Conservation (phyloP, 2,329 filamentous ascomycete genomes). For the Cytospora leucostoma region DNA sequence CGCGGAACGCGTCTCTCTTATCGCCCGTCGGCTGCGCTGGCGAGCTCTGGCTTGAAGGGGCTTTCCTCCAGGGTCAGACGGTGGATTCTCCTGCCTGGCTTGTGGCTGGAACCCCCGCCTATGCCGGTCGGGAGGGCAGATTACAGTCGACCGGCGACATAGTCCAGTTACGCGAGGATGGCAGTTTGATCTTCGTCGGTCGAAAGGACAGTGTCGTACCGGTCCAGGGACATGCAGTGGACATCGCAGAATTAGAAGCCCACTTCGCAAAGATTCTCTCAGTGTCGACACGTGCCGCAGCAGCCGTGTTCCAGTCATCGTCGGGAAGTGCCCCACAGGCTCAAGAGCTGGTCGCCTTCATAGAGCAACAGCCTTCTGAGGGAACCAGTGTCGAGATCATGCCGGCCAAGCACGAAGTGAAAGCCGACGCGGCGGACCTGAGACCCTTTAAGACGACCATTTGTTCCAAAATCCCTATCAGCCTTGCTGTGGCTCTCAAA, state of each 20-base stretch:
- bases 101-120: constrained; percentile 37
- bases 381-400: constrained; percentile 32
- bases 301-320: constrained; percentile 32
- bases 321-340: neutral
- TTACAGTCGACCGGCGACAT: constrained; percentile 36
- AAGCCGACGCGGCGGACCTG: constrained; percentile 28
- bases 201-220: constrained; percentile 34
- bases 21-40: constrained; percentile 43
- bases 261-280: constrained; percentile 42
- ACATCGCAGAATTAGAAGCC: constrained; percentile 43
- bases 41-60: constrained; percentile 45
- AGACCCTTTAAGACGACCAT: constrained; percentile 29
- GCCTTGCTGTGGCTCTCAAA: constrained; percentile 40
- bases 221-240: constrained; percentile 42
- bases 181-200: constrained; percentile 34
- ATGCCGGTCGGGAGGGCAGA: constrained; percentile 36
- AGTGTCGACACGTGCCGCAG: constrained; percentile 32
- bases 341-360: constrained; percentile 36
- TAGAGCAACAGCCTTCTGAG: constrained; percentile 36
- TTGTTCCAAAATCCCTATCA: constrained; percentile 31
- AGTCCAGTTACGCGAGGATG: constrained; percentile 33
- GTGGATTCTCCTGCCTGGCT: constrained; percentile 39
- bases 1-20: constrained; percentile 38
- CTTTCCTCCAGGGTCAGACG: constrained; percentile 34
- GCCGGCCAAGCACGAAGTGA: constrained; percentile 32